A percentile compares a stretch with the other conserved stretches of the same genome.
Evolutionary conservation across 2,329 filamentous ascomycete genomes (phyloP).

Genomic region (Hypoxylon sp.): DNA sequence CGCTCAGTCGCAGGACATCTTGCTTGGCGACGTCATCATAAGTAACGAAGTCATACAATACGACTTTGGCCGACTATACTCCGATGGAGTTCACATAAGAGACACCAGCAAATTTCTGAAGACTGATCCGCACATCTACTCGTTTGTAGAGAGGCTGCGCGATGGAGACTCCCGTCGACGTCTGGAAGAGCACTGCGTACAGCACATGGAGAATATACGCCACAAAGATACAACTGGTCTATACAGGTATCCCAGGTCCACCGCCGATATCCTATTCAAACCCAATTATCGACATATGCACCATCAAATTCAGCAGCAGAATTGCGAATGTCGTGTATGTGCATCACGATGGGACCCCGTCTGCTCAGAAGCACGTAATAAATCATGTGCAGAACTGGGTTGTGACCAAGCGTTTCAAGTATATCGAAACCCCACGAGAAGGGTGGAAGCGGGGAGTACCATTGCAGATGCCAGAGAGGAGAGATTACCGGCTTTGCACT

Average conservation of each 20-base stretch:
- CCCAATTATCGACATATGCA: background rate
- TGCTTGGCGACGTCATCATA: slow-evolving; percentile 52
- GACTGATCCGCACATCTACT: background rate
- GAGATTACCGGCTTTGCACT: slow-evolving; percentile 49
- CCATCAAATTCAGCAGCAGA: background rate
- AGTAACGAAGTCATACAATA: slow-evolving; percentile 51
- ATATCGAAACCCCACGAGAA: background rate
- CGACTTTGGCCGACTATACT: slow-evolving; percentile 50
- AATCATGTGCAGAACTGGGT: background rate
- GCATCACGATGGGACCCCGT: background rate
- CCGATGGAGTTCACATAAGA: background rate
- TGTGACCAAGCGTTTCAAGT: background rate
- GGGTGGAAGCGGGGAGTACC: background rate
- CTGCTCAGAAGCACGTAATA: background rate
- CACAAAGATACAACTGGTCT: background rate
- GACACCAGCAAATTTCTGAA: background rate
- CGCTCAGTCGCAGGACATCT: slow-evolving; percentile 29
- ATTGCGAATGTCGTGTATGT: background rate
- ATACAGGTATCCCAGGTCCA: background rate
- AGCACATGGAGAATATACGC: too few relatives aligned
- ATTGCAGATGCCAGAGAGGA: background rate
- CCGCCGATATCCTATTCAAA: background rate
- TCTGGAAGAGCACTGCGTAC: background rate
- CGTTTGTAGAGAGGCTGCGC: background rate
- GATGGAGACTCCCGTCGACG: background rate